Evolutionary conservation across 2,329 filamentous ascomycete species (phyloP).

Genomic region (Blastomyces percursus): DNA sequence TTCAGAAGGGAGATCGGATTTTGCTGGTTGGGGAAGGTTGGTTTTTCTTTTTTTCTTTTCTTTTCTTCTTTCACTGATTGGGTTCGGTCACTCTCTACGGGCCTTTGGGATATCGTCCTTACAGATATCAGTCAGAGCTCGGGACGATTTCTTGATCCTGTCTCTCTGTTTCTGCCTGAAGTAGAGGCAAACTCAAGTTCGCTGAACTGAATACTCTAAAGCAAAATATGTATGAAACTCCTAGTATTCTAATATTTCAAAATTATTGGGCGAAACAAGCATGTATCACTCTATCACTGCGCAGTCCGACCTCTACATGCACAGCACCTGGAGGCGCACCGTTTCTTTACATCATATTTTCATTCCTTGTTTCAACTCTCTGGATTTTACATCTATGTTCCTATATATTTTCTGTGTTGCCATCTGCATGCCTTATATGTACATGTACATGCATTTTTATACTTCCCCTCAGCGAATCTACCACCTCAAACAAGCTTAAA

Average conservation of each 20-base stretch:
- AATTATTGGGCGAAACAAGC: neutral
- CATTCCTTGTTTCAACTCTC: neutral
- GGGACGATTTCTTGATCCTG: neutral
- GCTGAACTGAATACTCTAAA: neutral
- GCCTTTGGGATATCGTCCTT: neutral
- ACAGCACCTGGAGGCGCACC: neutral
- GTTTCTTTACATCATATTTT: neutral
- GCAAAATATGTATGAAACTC: neutral
- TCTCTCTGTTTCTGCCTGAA: neutral
- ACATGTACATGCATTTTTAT: neutral
- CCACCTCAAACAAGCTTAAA: neutral
- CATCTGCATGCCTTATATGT: neutral
- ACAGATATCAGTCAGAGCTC: neutral
- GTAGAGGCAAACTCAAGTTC: neutral
- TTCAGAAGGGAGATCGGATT: constrained; percentile 32
- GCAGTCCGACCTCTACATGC: neutral
- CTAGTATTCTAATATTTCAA: neutral
- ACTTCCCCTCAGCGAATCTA: neutral
- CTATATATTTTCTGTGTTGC: neutral
- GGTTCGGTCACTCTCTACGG: neutral
- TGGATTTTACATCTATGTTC: neutral
- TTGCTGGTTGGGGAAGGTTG: constrained; percentile 37
- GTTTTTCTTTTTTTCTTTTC: constrained; percentile 11
- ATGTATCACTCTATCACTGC: neutral
- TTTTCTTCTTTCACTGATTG: neutral